Evolutionary conservation across 2,329 filamentous ascomycete genomes (phyloP).

Genomic region (Xylaria sp.): DNA sequence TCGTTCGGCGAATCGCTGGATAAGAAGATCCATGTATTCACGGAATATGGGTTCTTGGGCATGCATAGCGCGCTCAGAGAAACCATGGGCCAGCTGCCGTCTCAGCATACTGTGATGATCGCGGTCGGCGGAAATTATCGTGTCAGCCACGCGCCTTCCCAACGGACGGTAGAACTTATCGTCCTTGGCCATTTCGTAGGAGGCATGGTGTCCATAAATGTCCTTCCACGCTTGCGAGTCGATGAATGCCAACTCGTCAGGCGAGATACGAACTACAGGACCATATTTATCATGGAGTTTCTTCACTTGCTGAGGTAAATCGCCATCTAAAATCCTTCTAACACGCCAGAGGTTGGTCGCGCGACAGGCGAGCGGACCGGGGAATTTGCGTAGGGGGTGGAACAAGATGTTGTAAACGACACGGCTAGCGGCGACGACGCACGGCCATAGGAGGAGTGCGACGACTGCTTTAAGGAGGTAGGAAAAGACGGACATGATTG

Average conservation of each 20-base stretch:
- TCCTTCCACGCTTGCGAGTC: conserved; percentile 32
- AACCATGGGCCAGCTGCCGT: conserved; percentile 35
- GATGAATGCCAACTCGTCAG: conserved; percentile 25
- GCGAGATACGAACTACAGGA: conserved; percentile 29
- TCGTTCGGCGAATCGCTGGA: conserved; percentile 27
- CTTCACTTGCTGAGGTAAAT: conserved; percentile 11
- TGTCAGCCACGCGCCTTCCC: conserved; percentile 12
- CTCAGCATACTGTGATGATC: conserved; percentile 27
- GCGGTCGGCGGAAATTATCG: conserved; percentile 15
- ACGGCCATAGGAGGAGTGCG: conserved; percentile 5
- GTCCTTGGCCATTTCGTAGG: conserved; percentile 26
- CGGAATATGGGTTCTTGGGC: conserved; percentile 40
- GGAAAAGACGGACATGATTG: not conserved
- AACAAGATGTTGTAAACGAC: conserved; percentile 33
- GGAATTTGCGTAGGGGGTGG: conserved; percentile 30
- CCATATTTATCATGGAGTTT: conserved; percentile 31
- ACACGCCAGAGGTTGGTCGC: conserved; percentile 20
- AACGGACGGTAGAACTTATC: conserved; percentile 23
- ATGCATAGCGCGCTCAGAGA: conserved; percentile 37
- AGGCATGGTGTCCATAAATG: conserved; percentile 28
- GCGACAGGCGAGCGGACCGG: conserved; percentile 26
- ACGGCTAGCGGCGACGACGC: not conserved
- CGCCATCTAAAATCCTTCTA: conserved; percentile 13
- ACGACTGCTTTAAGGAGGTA: conserved; percentile 6
- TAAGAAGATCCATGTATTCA: conserved; percentile 39